These are phyloP conservation scores for Aspergillus jensenii DNA, from an alignment of 2,329 filamentous ascomycete genomes.

Conservation along the genomic window DNA sequence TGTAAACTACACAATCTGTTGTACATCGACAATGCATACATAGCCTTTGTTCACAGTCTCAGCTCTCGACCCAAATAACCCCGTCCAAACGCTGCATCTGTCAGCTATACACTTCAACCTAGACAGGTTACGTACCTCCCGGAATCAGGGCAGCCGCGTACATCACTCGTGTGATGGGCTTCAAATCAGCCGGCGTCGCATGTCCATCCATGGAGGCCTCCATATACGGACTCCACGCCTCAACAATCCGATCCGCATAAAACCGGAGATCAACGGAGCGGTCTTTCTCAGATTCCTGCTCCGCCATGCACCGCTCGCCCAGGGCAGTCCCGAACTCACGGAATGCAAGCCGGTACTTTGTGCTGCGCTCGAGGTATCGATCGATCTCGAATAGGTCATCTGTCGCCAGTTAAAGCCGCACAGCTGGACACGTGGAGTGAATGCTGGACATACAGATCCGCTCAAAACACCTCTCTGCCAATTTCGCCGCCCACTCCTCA, in stretches of 20 bases:
- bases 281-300: slow-evolving; percentile 36
- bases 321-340: slow-evolving; percentile 56
- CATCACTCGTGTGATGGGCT: slow-evolving; percentile 58
- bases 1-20: background rate
- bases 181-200: slow-evolving; percentile 44
- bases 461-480: slow-evolving; percentile 39
- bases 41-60: background rate
- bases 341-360: slow-evolving; percentile 49
- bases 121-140: slow-evolving; percentile 47
- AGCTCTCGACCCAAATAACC: slow-evolving; percentile 39
- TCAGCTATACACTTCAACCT: background rate
- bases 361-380: slow-evolving; percentile 35
- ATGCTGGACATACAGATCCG: slow-evolving; percentile 33
- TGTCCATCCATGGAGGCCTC: slow-evolving; percentile 32
- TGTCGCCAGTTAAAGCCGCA: slow-evolving; percentile 7
- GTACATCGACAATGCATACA: background rate
- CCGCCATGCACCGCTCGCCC: slow-evolving; percentile 45
- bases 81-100: slow-evolving; percentile 32
- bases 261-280: slow-evolving; percentile 28
- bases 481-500: slow-evolving; percentile 50
- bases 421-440: background rate
- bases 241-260: slow-evolving; percentile 37
- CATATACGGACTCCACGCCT: slow-evolving; percentile 41
- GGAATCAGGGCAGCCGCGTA: slow-evolving; percentile 57
- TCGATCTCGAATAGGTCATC: slow-evolving; percentile 38